Base-by-base conservation (phyloP, 2,329 filamentous ascomycete genomes). In the Fusarium sp. region DNA sequence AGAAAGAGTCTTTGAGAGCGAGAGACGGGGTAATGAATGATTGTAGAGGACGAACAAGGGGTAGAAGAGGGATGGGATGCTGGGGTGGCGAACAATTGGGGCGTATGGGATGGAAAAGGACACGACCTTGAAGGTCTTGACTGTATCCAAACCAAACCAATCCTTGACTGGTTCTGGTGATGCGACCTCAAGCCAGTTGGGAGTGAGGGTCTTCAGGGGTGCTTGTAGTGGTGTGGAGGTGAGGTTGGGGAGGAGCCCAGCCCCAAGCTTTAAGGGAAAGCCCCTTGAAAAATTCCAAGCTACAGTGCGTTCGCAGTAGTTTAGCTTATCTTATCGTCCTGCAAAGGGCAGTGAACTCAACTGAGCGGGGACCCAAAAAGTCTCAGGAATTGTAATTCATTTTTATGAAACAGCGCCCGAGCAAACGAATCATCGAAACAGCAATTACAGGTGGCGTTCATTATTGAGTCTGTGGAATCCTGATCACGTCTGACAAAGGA, bases 1-100 rank as follows among this genome's bases (percentile, higher is more conserved):
- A 39, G 38, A 65, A 46, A 46, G 39, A 63, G 23, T 33, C 15
- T 10, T 48, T 52, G 60, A 55, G 62, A 68, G 74, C 74, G 74
- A 77, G 66, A 62, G 73, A 71, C 69, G 69, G 69, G 72, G 60
- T 77, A 77, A 76, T 76, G 73, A 76, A 76, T 70, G 64, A 71
- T 74, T 72, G 46, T 41, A 39, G 19, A 63, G 42, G 12, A 55
- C 23, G 41, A 68, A 38, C 74, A 76, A 75, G 69, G 72, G 73
- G 75, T 64, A 75, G 63, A 35, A 68, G 49, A 59, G 55, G 67
- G 69, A 76, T 70, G 64, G 64, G 64, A 75, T 62, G 68, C 62
- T 69, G 64, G 69, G 72, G 72, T 77, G 75, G 75, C 75, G 60
- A 77, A 76, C 60, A 69, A 56, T 61, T 66, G 75, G 74, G 74